Base-by-base conservation (phyloP, 73 alveolate species). In the Paramecium sonneborni region DNA sequence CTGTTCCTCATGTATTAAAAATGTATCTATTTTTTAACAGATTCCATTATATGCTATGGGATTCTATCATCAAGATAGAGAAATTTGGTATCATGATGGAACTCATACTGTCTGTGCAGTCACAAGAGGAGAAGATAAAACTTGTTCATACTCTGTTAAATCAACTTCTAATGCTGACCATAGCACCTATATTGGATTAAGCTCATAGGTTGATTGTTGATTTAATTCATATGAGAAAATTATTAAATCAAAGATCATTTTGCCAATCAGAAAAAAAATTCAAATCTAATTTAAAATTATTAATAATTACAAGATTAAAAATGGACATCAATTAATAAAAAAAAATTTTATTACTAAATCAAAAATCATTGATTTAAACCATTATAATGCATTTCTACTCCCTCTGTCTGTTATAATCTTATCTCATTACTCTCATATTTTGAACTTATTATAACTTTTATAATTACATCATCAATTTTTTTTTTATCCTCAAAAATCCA, bases 11-110 rank as follows among this genome's bases (percentile, higher is more conserved):
- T 44, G 90, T 79, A 79, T 12, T 2, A 4, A 23, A 38, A 14
- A 26, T 39, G 23, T 10, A 35, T 79, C 10, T 7, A 68, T 5
- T 52, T 15, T 52, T 0, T 52, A n/a, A 2, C 23, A 43, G 90
- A 43, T 79, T 18, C 90, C 90, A 15, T 39, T 79, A 6, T 79
- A 79, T 43, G 35, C 90, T 3, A 41, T 41, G 76, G 72, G 72
- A 39, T 79, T 79, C 76, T 79, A 79, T 18, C 74, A 79, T 79
- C 7, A 21, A 41, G 74, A 79, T 6, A 79, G 72, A 23, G 90
- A 79, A 6, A 79, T 79, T 18, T 79, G 90, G 90, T 79, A 79
- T 79, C 90, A 79, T 44, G 48, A 79, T 41, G 76, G 52, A 38
- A 21, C 62, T 24, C 55, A 43, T 28, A 23, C 34, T 5, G 76